phyloP scores from a whole-genome alignment of 2,329 filamentous ascomycete species.

The Fusarium sp. region DNA sequence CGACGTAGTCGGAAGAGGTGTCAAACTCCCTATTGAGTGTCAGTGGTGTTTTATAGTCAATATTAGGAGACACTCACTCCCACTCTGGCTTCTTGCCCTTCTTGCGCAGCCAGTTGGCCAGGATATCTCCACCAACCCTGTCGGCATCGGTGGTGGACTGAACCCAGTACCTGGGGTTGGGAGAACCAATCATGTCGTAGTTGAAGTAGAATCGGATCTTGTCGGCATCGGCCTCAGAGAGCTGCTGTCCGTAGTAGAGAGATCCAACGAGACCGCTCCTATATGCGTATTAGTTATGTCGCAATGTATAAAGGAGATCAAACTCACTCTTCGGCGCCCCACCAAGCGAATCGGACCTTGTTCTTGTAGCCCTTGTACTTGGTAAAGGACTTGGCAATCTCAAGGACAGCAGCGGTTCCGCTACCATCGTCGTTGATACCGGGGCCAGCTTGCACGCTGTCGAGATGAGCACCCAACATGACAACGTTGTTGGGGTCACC shows the following conservation, averaged over 20 bases:
- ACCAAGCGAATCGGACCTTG: constrained; percentile 58
- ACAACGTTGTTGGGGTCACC: constrained; percentile 57
- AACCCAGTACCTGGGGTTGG: constrained; percentile 53
- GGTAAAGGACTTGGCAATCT: constrained; percentile 52
- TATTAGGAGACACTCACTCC: constrained; percentile 34
- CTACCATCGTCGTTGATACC: constrained; percentile 58
- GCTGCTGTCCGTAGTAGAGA: constrained; percentile 52
- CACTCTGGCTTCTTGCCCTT: constrained; percentile 49
- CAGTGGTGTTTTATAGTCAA: neutral
- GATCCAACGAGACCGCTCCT: constrained; percentile 58
- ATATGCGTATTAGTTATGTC: constrained; percentile 13
- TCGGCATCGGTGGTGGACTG: constrained; percentile 56
- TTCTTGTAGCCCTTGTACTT: constrained; percentile 55
- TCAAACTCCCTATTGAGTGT: constrained; percentile 48
- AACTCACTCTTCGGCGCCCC: constrained; percentile 56
- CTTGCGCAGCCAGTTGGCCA: constrained; percentile 51
- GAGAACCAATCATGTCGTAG: constrained; percentile 76
- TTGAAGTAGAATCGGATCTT: constrained; percentile 77
- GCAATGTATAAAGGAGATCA: fast-evolving
- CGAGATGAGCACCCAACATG: constrained; percentile 56
- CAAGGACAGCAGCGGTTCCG: constrained; percentile 53
- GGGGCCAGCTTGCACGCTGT: constrained; percentile 54
- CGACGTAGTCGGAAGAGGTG: constrained; percentile 54
- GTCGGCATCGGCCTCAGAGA: constrained; percentile 54
- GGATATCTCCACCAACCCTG: constrained; percentile 48